phyloP scores from a whole-genome alignment of 2,329 filamentous ascomycete species.

The Ophiostoma sp. region DNA sequence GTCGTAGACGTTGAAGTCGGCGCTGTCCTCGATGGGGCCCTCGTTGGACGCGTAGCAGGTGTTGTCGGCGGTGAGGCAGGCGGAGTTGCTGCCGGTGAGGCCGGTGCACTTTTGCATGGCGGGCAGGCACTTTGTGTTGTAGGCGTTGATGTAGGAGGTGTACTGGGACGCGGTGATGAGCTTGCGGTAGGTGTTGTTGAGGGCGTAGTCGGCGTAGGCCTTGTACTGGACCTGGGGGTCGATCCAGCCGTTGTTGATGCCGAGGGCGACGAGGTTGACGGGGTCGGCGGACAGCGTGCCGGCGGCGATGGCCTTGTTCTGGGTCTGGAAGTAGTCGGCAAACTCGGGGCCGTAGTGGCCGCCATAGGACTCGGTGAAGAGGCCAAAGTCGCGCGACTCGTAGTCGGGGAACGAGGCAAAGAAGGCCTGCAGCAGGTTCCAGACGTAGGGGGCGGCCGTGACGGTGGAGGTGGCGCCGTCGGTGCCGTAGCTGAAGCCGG shows the following conservation, averaged over 20 bases:
- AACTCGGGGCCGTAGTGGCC: neutral
- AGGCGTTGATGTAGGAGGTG: neutral
- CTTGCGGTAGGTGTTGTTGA: neutral
- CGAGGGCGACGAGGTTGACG: neutral
- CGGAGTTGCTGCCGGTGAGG: neutral
- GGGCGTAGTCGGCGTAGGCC: neutral
- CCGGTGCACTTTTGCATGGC: neutral
- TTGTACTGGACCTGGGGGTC: neutral
- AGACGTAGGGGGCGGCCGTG: neutral
- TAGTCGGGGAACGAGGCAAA: neutral
- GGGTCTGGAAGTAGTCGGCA: neutral
- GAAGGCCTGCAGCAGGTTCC: neutral
- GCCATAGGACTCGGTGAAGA: neutral
- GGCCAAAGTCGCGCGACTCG: neutral
- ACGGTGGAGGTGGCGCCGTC: neutral
- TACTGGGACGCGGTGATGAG: neutral
- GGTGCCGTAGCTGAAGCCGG: conserved; percentile 49
- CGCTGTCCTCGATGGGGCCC: neutral
- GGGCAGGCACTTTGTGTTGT: neutral
- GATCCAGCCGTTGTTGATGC: neutral
- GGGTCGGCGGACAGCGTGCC: neutral
- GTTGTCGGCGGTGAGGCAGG: neutral
- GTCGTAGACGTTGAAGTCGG: neutral
- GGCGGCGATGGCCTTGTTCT: neutral
- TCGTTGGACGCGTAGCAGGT: neutral